Percentiles rank a stretch among this genome's conserved stretches.
These are phyloP conservation scores for Aspergillus candidus DNA, from an alignment of 2,329 filamentous ascomycete species.

Conservation along the genomic window DNA sequence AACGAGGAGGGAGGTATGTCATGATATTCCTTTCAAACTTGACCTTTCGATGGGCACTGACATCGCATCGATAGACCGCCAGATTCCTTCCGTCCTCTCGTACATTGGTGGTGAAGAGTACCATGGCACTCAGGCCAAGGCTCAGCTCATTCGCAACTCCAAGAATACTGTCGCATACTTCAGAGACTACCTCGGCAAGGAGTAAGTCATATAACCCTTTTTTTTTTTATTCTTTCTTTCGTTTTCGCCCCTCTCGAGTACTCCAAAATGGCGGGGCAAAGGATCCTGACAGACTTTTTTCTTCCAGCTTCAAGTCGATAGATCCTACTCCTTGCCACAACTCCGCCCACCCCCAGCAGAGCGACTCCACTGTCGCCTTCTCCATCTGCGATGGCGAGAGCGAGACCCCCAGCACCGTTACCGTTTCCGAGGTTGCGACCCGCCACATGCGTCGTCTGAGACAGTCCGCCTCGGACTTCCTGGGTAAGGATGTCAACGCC, in stretches of 20 bases:
- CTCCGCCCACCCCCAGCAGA: conserved; percentile 79
- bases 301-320: conserved; percentile 74
- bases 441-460: conserved; percentile 78
- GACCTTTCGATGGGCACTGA: conserved; percentile 8
- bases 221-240: too few relatives aligned
- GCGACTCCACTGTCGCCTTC: conserved; percentile 69
- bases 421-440: conserved; percentile 74
- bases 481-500: conserved; percentile 90
- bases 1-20: conserved; percentile 90
- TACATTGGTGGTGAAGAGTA: conserved; percentile 97
- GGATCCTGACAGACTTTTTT: conserved; percentile 8
- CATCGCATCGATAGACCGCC: conserved; percentile 61
- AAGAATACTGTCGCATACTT: conserved; percentile 94
- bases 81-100: conserved; percentile 90
- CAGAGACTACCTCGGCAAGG: conserved; percentile 89
- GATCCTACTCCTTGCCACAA: conserved; percentile 92
- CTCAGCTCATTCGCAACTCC: conserved; percentile 84
- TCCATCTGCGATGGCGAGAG: conserved; percentile 68
- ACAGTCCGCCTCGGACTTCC: conserved; percentile 79
- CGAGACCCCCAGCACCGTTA: conserved; percentile 61
- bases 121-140: conserved; percentile 91
- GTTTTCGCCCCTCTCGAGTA: too few relatives aligned
- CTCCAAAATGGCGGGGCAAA: background rate
- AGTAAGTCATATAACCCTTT: conserved; percentile 51
- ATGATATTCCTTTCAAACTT: conserved; percentile 5